Evolutionary conservation across 306 rosid genomes (phyloP).

Genomic region (Spatholobus suberectus): DNA sequence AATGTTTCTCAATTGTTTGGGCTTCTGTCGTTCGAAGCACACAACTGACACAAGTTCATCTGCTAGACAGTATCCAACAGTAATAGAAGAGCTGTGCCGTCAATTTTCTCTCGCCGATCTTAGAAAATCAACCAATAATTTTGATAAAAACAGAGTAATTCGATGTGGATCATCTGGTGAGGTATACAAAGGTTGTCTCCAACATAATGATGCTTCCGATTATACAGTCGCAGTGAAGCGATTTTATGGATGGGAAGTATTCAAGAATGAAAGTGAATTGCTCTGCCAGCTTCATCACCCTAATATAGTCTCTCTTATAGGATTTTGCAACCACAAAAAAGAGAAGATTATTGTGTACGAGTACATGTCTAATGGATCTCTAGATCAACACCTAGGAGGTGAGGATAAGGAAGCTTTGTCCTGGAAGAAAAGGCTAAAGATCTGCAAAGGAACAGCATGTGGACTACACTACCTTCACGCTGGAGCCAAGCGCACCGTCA

Average conservation of each 20-base stretch:
- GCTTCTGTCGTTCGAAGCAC: too few species aligned
- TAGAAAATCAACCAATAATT: too few species aligned
- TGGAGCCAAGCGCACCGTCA: slow-evolving; percentile 4
- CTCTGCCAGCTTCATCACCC: slow-evolving; percentile 16
- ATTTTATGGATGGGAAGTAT: not conserved
- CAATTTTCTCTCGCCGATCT: too few species aligned
- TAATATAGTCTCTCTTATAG: slow-evolving; percentile 17
- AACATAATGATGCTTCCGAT: too few species aligned
- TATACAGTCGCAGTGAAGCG: too few species aligned
- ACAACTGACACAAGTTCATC: too few species aligned
- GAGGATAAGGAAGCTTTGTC: not conserved
- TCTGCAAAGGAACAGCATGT: not conserved
- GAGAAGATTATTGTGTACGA: slow-evolving; percentile 6
- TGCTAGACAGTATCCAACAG: too few species aligned
- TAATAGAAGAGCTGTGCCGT: slow-evolving; percentile 4
- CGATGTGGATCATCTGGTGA: too few species aligned
- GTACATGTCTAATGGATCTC: not conserved
- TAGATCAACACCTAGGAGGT: not conserved
- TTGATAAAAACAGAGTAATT: too few species aligned
- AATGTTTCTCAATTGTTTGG: not conserved
- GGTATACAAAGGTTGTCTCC: slow-evolving; percentile 5
- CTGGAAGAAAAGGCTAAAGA: slow-evolving; percentile 9
- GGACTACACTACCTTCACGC: slow-evolving; percentile 37
- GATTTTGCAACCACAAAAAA: not conserved
- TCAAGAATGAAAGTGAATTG: not conserved